Evolutionary conservation across 2,329 filamentous ascomycete genomes (phyloP), one percentile per base, ranked within the genome.

Genomic region (Cladophialophora exuberans): DNA sequence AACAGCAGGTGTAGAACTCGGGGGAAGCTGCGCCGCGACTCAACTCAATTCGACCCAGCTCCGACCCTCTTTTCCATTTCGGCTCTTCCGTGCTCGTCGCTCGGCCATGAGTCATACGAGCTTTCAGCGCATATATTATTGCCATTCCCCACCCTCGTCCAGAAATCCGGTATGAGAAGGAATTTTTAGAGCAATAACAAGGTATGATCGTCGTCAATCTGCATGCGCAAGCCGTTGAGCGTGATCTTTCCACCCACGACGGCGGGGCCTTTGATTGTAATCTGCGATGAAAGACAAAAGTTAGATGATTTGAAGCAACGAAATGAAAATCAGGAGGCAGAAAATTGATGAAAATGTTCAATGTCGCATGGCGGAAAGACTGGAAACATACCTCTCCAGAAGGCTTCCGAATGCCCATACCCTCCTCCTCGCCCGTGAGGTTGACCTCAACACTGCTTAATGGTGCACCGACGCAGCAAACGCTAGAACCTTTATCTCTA

Each of bases 361-460:
- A 31, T 6, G 13, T 13, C 28, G 28, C 28, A 31, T 13, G 6
- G 10, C 7, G 30, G 25, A 4, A 38, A 25, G 10, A 44, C 6
- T 36, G 17, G 30, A 23, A 25, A 67, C 82, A 70, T 74, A 88
- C 86, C 75, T 87, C 81, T 68, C 88, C 88, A 59, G 80, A 73
- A 36, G 79, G 77, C 58, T 74, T 75, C 6, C 68, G 64, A 4
- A 61, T 57, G 17, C 64, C 65, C 36, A 64, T 59, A 6, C 61
- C 64, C 45, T 73, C 71, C 5, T 70, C 62, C 15, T 74, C 65
- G 9, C 60, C 62, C 4, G 62, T 56, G 57, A 96, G 70, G 66
- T 88, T 82, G 33, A 97, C 70, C 74, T 97, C 93, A 1, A 93
- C 81, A 64, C 85, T 87, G 60, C 87, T 89, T 35, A 94, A 68